Base-by-base conservation (phyloP, 192 early-diverging fungal species). In the Diversispora eburnea region DNA sequence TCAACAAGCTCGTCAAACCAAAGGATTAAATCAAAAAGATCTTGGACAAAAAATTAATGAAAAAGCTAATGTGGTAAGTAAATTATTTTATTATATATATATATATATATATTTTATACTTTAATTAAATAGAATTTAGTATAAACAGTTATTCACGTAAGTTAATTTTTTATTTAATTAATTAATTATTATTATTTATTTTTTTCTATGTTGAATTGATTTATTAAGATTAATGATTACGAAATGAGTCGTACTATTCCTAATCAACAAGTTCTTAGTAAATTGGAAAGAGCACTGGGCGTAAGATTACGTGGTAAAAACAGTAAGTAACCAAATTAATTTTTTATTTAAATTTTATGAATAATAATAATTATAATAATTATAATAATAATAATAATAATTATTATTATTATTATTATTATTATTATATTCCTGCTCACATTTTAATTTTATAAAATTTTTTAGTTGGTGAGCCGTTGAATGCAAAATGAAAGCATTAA, bases 41-140 rank as follows among this genome's bases (percentile, higher is more conserved):
- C 82, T 96, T 41, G 92, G 90, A 47, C 88, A 88, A 55, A 88
- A 87, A 77, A 91, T 98, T 78, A 96, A 96, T 73, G 96, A 98
- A 78, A 97, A 97, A 85, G 89, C 91, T 65, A 90, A 89, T 67
- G 87, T 97, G 64, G 86, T 88, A 75, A 82, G 78, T 83, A 25
- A 33, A 9, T n/a, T 59, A 6, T 42, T n/a, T 48, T 33, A 15
- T 61, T 47, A 22, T 60, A 33, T 33, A 33, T 33, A n/a, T n/a
- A n/a, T 33, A 33, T 33, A n/a, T 33, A 33, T 33, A 33, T 33
- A 1, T 33, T 33, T 33, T 2, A 33, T 33, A 33, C 25, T 33
- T 33, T 33, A 33, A 33, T 33, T 33, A 33, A 33, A 51, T 39
- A 19, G 20, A 58, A 45, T 13, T 10, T 20, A 7, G n/a, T 48